Conservation (phyloP, 2,329 filamentous ascomycete genomes). For the Aspergillus flavus region DNA sequence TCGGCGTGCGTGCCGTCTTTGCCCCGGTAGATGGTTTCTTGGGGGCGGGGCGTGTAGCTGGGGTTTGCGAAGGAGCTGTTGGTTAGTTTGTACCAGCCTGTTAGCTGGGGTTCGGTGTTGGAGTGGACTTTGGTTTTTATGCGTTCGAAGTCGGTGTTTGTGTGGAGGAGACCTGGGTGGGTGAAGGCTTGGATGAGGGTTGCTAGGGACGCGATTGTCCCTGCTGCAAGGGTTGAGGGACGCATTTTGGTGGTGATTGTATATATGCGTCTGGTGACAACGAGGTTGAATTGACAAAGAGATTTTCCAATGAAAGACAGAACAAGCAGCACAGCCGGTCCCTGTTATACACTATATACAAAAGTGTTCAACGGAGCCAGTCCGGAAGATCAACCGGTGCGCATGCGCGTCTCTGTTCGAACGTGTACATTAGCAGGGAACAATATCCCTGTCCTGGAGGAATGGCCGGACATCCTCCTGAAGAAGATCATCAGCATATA, state of each 20-base stretch:
- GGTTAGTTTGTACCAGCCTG: constrained; percentile 38
- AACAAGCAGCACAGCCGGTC: background rate
- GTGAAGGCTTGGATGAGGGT: constrained; percentile 18
- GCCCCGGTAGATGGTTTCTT: constrained; percentile 41
- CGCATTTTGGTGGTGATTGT: background rate
- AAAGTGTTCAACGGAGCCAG: background rate
- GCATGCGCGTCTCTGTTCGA: background rate
- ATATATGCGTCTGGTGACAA: background rate
- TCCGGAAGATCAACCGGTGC: background rate
- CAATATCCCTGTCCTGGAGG: background rate
- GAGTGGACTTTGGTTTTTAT: constrained; percentile 42
- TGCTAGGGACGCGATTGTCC: background rate
- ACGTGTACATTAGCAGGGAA: background rate
- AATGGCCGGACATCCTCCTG: background rate
- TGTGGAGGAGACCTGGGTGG: constrained; percentile 43
- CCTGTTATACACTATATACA: background rate
- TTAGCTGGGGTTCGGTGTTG: constrained; percentile 39
- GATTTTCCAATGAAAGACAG: background rate
- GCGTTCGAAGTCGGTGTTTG: constrained; percentile 41
- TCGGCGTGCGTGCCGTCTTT: constrained; percentile 27
- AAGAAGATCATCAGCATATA: background rate
- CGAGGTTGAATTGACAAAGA: background rate
- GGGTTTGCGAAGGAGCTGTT: constrained; percentile 30
- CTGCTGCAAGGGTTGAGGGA: background rate
- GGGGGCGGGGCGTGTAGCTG: constrained; percentile 32